A percentile compares a stretch with the other conserved stretches of the same genome.
These are phyloP conservation scores for Pachysandra terminalis DNA, from an alignment of 164 flowering plant genomes.

Conservation along the genomic window DNA sequence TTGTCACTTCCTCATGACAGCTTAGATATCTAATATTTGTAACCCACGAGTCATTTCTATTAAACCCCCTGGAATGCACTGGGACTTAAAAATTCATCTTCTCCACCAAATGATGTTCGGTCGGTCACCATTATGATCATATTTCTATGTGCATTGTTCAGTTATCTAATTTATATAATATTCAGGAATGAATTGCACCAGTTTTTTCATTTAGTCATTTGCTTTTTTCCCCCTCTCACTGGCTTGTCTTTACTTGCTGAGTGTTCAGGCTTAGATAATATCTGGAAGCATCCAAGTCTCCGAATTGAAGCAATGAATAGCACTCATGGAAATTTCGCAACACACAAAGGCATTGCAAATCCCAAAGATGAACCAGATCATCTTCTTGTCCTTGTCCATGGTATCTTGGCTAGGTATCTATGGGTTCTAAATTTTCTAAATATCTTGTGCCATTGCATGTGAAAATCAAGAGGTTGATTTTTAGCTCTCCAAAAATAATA, in stretches of 20 bases:
- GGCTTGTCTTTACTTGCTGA: no score
- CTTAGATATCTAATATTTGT: no score
- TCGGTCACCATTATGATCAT: no score
- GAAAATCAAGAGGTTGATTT: background rate
- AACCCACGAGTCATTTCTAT: no score
- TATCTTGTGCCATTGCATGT: background rate
- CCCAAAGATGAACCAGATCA: slow-evolving; percentile 72
- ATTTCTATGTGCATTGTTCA: no score
- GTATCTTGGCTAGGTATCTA: slow-evolving; percentile 81
- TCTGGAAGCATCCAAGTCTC: slow-evolving; percentile 34
- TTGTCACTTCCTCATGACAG: no score
- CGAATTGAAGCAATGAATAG: slow-evolving; percentile 57
- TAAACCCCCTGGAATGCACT: no score
- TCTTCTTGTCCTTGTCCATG: slow-evolving; percentile 97
- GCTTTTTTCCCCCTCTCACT: background rate
- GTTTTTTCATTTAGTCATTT: background rate
- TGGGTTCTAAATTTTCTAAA: background rate
- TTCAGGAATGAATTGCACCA: background rate
- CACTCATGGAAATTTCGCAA: slow-evolving; percentile 39
- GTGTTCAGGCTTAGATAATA: slow-evolving; percentile 49
- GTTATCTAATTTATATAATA: no score
- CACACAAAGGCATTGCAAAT: slow-evolving; percentile 28
- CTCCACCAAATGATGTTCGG: no score
- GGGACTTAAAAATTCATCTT: no score
- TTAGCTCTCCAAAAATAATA: background rate